Evolutionary conservation across 2,329 filamentous ascomycete species (phyloP), one percentile per base, ranked within the genome.

Genomic region (Epichloe uncinata): DNA sequence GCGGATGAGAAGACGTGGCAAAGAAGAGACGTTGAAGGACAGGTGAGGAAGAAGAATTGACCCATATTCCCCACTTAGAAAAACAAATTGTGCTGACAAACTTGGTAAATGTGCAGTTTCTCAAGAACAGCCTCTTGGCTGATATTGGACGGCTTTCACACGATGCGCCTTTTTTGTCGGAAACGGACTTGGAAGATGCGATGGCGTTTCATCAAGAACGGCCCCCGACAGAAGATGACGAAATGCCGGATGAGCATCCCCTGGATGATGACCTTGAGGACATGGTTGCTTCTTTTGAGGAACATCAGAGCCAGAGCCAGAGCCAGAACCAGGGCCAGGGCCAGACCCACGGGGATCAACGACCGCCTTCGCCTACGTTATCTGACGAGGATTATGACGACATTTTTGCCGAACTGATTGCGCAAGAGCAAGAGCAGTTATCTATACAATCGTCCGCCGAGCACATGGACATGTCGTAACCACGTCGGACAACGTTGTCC

Each of bases 361-460:
- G 57, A n/a, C 65, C 64, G 13, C 57, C 60, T 6, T 67, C 69
- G 2, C 58, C 64, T 8, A 59, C 62, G 1, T 62, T 71, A 34
- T 73, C 68, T 1, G 78, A 82, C 48, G 78, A 81, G 43, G 78
- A 81, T 42, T 83, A 81, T 57, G 79, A 83, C 54, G 66, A 72
- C 44, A 64, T 82, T 9, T 83, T 95, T 53, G 65, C 61, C 12
- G 66, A 69, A 50, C 56, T 69, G 15, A 58, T 68, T 8, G 57
- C 62, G 12, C 62, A 64, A 53, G 63, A 68, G 50, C 49, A 53
- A 15, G 42, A 45, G 7, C 43, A 49, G 11, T 46, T 54, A 18
- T 49, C 49, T 18, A 52, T 55, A 33, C 48, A 50, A n/a, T 53
- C 57, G 26, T 54, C 58, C 3, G 66, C 65, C 20, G 65, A 71